Evolutionary conservation across 768 basidiomycete species (phyloP), one percentile per base, ranked within the genome.

Genomic region (Serpula lacrymans): DNA sequence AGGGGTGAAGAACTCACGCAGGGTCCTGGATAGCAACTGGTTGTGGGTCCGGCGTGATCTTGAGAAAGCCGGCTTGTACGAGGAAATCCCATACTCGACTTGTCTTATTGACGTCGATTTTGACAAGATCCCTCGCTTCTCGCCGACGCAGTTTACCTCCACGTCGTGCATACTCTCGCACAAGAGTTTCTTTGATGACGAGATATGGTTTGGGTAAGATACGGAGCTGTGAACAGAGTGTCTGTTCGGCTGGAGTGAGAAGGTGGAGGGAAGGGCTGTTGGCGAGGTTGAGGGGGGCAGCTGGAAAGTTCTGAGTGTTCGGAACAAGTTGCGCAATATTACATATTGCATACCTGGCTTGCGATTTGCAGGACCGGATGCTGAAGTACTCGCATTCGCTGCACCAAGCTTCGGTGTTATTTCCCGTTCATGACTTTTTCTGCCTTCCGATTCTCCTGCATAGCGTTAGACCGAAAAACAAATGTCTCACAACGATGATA

Each of bases 121-220:
- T 92, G 50, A 94, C 83, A 45, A 95, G 70, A 60, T 90, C 89
- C 37, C 88, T 77, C 9, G 92, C 91, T 60, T 96, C 92, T 39
- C 92, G 74, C 22, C 88, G 77, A 35, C 88, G 85, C 31, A 97
- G 72, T 58, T 88, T 87, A 9, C 94, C 94, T 16, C 88, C 86
- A 40, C 92, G 73, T 20, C 91, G 75, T 1, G 89, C 90, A 52
- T 91, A 96, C 68, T 98, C 95, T 23, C 92, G 80, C 22, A 99
- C 83, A 29, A 96, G 78, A 4, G 87, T 90, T 62, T 96, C 92
- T 60, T 99, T 99, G 67, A 98, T 88, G 45, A 88, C 80, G 37
- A 99, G 80, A 60, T 96, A 99, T 1, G 96, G 92, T 55, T 91
- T 90, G 1, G 96, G 95, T 14, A 96, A 74, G 43, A 99, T 92